A percentile compares a stretch with the other conserved stretches of the same genome.
These are phyloP conservation scores for Coniferiporia weirii DNA, from an alignment of 1,284 basidiomycete species.

Conservation along the genomic window DNA sequence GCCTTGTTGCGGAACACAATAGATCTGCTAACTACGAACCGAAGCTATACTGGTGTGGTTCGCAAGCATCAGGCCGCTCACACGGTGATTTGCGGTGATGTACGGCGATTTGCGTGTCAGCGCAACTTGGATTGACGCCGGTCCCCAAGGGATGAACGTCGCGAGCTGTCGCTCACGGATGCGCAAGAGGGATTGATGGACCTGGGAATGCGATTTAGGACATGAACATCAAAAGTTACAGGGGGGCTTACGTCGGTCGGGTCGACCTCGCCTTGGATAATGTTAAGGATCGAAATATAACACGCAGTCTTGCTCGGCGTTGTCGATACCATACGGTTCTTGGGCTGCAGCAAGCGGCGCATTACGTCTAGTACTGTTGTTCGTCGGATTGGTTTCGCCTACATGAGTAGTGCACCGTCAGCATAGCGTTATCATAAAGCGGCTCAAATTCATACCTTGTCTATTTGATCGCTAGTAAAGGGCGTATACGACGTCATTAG, in stretches of 20 bases:
- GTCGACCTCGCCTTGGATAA: conserved; percentile 98
- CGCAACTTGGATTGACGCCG: conserved; percentile 97
- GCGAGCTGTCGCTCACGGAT: conserved; percentile 96
- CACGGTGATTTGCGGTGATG: conserved; percentile 82
- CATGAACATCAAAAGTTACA: conserved; percentile 3
- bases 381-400: conserved; percentile 86
- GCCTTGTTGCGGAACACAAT: not conserved
- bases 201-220: conserved; percentile 39
- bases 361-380: conserved; percentile 98
- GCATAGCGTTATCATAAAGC: not conserved
- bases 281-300: conserved; percentile 98
- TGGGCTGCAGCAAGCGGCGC: conserved; percentile 95
- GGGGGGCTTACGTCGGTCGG: conserved; percentile 78
- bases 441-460: conserved; percentile 56
- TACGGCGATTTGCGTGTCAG: conserved; percentile 90
- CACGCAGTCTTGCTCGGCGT: conserved; percentile 86
- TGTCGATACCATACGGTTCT: conserved; percentile 98
- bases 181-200: conserved; percentile 93
- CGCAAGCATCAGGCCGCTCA: conserved; percentile 97
- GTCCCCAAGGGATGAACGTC: conserved; percentile 99
- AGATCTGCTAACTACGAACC: conserved; percentile 41
- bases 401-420: conserved; percentile 10
- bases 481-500: conserved; percentile 99
- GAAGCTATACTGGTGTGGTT: conserved; percentile 98
- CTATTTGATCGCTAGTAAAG: conserved; percentile 93